phyloP scores from a whole-genome alignment of 129 eudicot genomes.

The Saussurea involucrata region DNA sequence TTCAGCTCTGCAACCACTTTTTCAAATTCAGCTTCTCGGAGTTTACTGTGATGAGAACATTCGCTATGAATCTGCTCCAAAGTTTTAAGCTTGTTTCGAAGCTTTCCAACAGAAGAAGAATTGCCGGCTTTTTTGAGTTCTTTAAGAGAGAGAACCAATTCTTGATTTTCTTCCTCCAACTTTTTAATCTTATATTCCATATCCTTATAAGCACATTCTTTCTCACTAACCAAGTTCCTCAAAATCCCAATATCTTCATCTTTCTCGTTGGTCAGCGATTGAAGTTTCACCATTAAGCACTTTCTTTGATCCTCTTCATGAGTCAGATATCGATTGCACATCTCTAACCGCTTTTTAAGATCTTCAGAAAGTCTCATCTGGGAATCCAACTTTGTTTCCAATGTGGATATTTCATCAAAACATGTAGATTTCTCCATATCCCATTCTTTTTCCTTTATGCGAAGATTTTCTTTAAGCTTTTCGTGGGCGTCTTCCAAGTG shows the following conservation, averaged over 20 bases:
- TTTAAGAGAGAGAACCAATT: constrained; percentile 45
- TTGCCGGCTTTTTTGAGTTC: constrained; percentile 48
- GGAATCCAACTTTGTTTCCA: constrained; percentile 64
- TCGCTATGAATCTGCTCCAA: constrained; percentile 54
- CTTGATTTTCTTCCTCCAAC: constrained; percentile 66
- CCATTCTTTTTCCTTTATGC: constrained; percentile 57
- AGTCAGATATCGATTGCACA: constrained; percentile 66
- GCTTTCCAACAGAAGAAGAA: constrained; percentile 46
- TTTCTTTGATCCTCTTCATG: constrained; percentile 68
- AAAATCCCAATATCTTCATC: constrained; percentile 47
- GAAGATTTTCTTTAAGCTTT: constrained; percentile 42
- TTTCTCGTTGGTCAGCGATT: constrained; percentile 37
- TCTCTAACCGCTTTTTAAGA: constrained; percentile 52
- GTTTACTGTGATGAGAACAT: constrained; percentile 31
- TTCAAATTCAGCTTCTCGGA: constrained; percentile 52
- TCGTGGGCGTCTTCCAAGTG: constrained; percentile 80
- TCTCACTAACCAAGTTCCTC: constrained; percentile 50
- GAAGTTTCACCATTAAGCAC: constrained; percentile 40
- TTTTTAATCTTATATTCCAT: constrained; percentile 46
- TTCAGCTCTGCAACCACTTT: constrained; percentile 40
- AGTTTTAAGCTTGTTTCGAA: constrained; percentile 57
- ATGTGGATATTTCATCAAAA: constrained; percentile 53
- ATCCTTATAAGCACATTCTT: constrained; percentile 55
- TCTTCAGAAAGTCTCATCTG: constrained; percentile 49
- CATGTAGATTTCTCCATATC: constrained; percentile 55